Evolutionary conservation across 345 rosid species (phyloP).

Genomic region (Gossypioides kirkii): DNA sequence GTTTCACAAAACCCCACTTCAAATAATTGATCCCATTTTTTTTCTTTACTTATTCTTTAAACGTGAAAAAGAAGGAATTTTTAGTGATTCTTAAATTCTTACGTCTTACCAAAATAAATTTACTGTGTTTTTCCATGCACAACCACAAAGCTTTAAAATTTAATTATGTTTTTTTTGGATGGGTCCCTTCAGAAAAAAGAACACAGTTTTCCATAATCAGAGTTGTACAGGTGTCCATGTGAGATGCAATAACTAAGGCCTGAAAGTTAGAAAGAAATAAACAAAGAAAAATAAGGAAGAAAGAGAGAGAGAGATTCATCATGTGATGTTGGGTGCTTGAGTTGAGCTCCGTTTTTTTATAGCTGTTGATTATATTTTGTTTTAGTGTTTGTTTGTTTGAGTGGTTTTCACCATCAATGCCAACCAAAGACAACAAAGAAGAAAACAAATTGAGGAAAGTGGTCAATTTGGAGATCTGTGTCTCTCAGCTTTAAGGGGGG

Average conservation of each 20-base stretch:
- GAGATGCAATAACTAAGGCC: conserved; percentile 19
- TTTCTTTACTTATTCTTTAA: neutral
- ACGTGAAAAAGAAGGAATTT: neutral
- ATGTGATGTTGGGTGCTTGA: conserved; percentile 18
- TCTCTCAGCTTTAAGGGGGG: conserved; percentile 13
- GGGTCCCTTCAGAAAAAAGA: conserved; percentile 7
- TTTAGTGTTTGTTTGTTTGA: neutral
- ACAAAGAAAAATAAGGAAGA: neutral
- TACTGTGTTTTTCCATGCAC: conserved; percentile 10
- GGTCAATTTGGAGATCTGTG: conserved; percentile 28
- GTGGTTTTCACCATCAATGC: conserved; percentile 7
- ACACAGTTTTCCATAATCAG: conserved; percentile 4
- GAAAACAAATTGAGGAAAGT: neutral
- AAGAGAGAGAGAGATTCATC: conserved; percentile 6
- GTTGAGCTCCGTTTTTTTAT: neutral
- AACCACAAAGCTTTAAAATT: neutral
- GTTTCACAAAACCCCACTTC: neutral
- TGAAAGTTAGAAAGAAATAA: conserved; percentile 4
- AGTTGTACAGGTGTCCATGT: conserved; percentile 19
- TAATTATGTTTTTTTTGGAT: neutral
- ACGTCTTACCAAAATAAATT: neutral
- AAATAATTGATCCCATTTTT: neutral
- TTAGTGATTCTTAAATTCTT: neutral
- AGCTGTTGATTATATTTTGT: conserved; percentile 10
- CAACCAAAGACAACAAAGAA: neutral